Conservation (phyloP, 2,329 filamentous ascomycete species). For the Neonectria sp. region DNA sequence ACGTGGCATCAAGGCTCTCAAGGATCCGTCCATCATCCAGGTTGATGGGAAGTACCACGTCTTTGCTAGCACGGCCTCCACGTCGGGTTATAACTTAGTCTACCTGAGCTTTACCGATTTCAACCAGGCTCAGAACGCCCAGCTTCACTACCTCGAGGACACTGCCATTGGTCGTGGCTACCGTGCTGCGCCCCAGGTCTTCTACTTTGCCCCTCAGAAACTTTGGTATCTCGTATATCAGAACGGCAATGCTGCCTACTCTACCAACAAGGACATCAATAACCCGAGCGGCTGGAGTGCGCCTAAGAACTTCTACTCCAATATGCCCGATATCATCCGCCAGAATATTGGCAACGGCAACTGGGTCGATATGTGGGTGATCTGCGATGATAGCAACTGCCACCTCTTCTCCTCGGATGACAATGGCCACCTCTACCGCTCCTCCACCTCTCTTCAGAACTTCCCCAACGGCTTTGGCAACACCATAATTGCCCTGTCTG, state of each 20-base stretch:
- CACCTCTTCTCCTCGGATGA: conserved; percentile 21
- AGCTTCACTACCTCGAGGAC: conserved; percentile 19
- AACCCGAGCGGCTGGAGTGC: conserved; percentile 13
- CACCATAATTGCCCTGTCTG: conserved; percentile 20
- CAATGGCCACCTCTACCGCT: conserved; percentile 20
- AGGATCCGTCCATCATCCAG: conserved; percentile 12
- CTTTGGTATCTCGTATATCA: conserved; percentile 24
- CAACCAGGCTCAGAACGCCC: neutral
- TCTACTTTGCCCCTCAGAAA: conserved; percentile 18
- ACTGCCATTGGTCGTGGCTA: conserved; percentile 13
- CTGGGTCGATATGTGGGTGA: conserved; percentile 26
- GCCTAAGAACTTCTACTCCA: conserved; percentile 8
- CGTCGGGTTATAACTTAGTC: conserved; percentile 19
- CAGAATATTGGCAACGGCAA: conserved; percentile 15
- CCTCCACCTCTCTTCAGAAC: neutral
- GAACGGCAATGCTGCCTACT: conserved; percentile 22
- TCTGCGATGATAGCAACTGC: conserved; percentile 13
- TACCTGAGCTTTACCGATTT: conserved; percentile 17
- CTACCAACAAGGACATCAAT: conserved; percentile 19
- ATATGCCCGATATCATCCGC: conserved; percentile 3
- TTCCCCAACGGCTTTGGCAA: conserved; percentile 14
- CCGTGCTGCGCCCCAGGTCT: conserved; percentile 17
- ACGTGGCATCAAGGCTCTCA: conserved; percentile 14
- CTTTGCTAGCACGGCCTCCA: conserved; percentile 16
- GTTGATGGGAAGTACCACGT: conserved; percentile 21